Evolutionary conservation across 2,329 filamentous ascomycete species (phyloP).

Genomic region (Ceratocystis eucalypticola): DNA sequence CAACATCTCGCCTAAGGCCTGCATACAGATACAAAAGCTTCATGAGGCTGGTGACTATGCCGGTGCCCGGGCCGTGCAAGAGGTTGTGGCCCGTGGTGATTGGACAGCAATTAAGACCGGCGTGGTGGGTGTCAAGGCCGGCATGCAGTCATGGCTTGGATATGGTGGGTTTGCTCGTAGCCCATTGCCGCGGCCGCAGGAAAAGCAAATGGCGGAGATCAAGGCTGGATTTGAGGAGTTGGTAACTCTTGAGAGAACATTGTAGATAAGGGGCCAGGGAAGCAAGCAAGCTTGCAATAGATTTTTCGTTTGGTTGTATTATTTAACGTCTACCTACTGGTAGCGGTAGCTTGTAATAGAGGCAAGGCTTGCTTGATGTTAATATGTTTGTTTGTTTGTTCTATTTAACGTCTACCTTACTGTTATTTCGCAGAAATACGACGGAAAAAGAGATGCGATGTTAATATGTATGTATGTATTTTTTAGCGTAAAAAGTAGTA

Average conservation of each 20-base stretch:
- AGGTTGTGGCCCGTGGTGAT: slow-evolving; percentile 33
- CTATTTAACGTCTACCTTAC: no score
- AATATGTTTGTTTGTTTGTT: no score
- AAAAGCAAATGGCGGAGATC: slow-evolving; percentile 27
- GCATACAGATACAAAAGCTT: slow-evolving; percentile 27
- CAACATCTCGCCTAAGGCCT: slow-evolving; percentile 30
- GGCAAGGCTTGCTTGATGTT: no score
- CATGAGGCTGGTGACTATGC: slow-evolving; percentile 26
- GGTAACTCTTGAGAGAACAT: slow-evolving; percentile 24
- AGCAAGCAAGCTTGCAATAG: no score
- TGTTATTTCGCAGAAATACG: no score
- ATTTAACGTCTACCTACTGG: no score
- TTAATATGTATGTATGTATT: no score
- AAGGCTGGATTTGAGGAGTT: slow-evolving; percentile 29
- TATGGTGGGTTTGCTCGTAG: slow-evolving; percentile 30
- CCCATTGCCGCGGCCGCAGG: slow-evolving; percentile 28
- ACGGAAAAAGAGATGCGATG: no score
- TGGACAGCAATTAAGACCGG: slow-evolving; percentile 37
- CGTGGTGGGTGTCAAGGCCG: slow-evolving; percentile 37
- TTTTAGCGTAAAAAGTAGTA: no score
- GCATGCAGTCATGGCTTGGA: slow-evolving; percentile 30
- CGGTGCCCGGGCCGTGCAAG: slow-evolving; percentile 29
- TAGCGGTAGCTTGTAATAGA: no score
- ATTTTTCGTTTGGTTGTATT: no score
- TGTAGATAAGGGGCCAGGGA: background rate